phyloP scores from a whole-genome alignment of 1,284 basidiomycete genomes.

The Trametes polyzona region DNA sequence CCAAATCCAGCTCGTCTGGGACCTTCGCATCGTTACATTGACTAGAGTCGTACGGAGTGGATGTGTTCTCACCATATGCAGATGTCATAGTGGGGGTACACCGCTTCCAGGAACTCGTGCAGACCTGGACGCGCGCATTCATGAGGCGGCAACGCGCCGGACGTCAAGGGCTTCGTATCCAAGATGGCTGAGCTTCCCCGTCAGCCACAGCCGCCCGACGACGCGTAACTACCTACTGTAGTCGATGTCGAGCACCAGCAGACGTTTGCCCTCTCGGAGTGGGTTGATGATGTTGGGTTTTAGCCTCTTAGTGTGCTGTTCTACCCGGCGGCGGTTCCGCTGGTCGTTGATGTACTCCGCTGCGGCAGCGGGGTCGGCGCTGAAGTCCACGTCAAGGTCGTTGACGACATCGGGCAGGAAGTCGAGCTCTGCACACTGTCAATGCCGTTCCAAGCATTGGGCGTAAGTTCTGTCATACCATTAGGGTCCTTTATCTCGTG shows the following conservation, averaged over 20 bases:
- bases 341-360: constrained; percentile 69
- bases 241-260: constrained; percentile 88
- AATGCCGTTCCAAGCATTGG: not conserved
- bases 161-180: constrained; percentile 82
- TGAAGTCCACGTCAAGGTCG: constrained; percentile 80
- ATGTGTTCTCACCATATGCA: constrained; percentile 67
- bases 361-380: constrained; percentile 60
- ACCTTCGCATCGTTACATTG: constrained; percentile 47
- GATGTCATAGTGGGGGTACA: constrained; percentile 85
- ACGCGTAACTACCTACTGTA: constrained; percentile 61
- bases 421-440: constrained; percentile 53
- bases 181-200: constrained; percentile 61
- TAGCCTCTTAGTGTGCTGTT: constrained; percentile 69
- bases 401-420: constrained; percentile 76
- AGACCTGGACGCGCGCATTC: constrained; percentile 85
- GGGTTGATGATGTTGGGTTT: constrained; percentile 78
- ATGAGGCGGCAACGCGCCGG: constrained; percentile 73
- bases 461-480: constrained; percentile 34
- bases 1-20: constrained; percentile 90
- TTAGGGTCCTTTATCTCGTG: constrained; percentile 82
- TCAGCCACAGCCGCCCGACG: not conserved
- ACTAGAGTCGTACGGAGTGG: not conserved
- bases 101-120: constrained; percentile 80
- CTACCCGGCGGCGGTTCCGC: constrained; percentile 78
- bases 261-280: constrained; percentile 73